Evolutionary conservation across 148 eudicot genomes (phyloP), one percentile per base, ranked within the genome.

Genomic region (Amaranthus cruentus): DNA sequence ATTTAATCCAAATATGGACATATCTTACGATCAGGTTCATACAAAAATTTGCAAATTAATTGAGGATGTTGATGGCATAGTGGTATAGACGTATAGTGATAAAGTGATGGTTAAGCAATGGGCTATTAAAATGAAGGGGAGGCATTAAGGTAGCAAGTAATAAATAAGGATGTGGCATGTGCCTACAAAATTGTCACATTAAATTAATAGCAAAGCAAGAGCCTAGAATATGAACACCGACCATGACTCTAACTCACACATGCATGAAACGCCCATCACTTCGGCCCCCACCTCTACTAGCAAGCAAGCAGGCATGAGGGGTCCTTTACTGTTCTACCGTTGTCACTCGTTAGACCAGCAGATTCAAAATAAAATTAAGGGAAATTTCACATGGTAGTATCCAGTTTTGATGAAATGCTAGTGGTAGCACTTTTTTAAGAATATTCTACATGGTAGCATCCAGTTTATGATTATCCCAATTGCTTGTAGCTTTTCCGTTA

Each of bases 281-380:
- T 43, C 15, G 52, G 2, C 46, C 5, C 46, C 55, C 7, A 71
- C 58, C 55, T 71, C 74, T 58, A 71, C 74, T 28, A 47, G 13
- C 74, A 71, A 71, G 9, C 10, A 71, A 71, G 10, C 10, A 21
- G 47, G 62, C 65, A 59, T 15, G 63, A 11, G 55, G 66, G 74
- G 66, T 58, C 74, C 9, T 48, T 1, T 5, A 38, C 9, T 58
- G 14, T 53, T 51, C 65, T 52, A 4, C 57, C 53, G 10, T 53
- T 68, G 21, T 18, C 9, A 10, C 28, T 47, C 55, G 50, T 47
- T 14, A 48, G 7, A 6, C 3, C 50, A 2, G 6, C n/a, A n/a
- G 53, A 66, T 42, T 0, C 3, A 3, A 38, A n/a, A 66, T 38
- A 52, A 12, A 66, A 18, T 18, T 18, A 18, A 18, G n/a, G n/a